Evolutionary conservation across 2,329 filamentous ascomycete species (phyloP), one percentile per base, ranked within the genome.

Genomic region (Fusarium coicis): DNA sequence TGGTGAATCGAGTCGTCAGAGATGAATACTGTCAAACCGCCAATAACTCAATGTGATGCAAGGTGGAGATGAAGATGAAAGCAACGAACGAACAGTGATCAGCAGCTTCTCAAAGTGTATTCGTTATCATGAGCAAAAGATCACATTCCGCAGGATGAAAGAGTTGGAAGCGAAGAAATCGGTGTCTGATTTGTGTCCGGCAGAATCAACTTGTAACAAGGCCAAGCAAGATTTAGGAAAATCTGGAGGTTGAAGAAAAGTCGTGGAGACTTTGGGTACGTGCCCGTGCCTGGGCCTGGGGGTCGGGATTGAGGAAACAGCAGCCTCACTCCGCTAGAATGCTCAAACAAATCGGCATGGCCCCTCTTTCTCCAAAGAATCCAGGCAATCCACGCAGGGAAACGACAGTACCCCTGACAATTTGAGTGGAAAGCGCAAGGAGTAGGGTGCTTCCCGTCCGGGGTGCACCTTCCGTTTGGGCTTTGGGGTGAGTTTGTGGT

Each of bases 331-430:
- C 57, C 28, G 39, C 57, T 58, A 74, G 63, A 71, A 50, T 30
- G 61, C 70, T 67, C 61, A 57, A 60, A 37, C 44, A 58, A 39
- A 52, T 42, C 19, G 18, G 34, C 42, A 50, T 53, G 43, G 66
- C 43, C 30, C 65, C 62, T 66, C 70, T 42, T 73, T 71, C 70
- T 60, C 66, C 58, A 73, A 72, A 56, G 66, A 69, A 66, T 57
- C 23, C 50, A 42, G 50, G 50, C 50, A 54, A 39, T 54, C 34
- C 56, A 56, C 40, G 28, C 60, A 72, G 39, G 43, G 54, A 62
- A 59, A 37, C 52, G 14, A 43, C 34, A 42, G 43, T 47, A 58
- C 66, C 69, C 58, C 43, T 72, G 70, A 49, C 43, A 34, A 30
- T 32, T 21, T 47, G 47, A 59, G 64, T 66, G 61, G 61, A 59